These are phyloP conservation scores for Torulaspora quercuum DNA, from an alignment of 805 yeast genomes.

Conservation along the genomic window DNA sequence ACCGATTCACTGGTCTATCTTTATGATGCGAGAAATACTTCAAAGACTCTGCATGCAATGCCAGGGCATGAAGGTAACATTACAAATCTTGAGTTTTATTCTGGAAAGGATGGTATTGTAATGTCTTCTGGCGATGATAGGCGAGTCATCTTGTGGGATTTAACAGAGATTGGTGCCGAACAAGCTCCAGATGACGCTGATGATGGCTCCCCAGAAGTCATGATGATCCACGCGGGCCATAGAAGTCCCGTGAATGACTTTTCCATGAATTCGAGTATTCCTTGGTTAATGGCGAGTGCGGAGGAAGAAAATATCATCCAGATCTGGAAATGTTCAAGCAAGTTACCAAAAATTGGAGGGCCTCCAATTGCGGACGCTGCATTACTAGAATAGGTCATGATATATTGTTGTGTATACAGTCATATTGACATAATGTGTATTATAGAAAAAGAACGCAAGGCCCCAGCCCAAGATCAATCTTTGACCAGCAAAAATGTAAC, in stretches of 20 bases:
- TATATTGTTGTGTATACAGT: background rate
- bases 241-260: slow-evolving; percentile 72
- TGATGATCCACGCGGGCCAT: slow-evolving; percentile 93
- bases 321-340: slow-evolving; percentile 43
- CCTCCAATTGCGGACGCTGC: slow-evolving; percentile 13
- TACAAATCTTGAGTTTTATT: slow-evolving; percentile 73
- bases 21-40: slow-evolving; percentile 56
- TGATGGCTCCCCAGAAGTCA: slow-evolving; percentile 83
- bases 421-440: slow-evolving; percentile 4
- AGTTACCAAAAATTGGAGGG: slow-evolving; percentile 35
- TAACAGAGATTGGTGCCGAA: slow-evolving; percentile 74
- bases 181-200: slow-evolving; percentile 84
- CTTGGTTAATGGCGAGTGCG: slow-evolving; percentile 69
- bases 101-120: slow-evolving; percentile 69
- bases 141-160: slow-evolving; percentile 77
- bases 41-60: slow-evolving; percentile 59
- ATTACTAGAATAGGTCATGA: slow-evolving; percentile 17
- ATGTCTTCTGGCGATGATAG: slow-evolving; percentile 78
- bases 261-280: slow-evolving; percentile 60
- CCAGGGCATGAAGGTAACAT: slow-evolving; percentile 76
- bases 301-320: slow-evolving; percentile 47
- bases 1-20: slow-evolving; percentile 62
- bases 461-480: background rate
- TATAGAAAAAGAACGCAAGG: slow-evolving; percentile 1
- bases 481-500: slow-evolving; percentile 8